Base-by-base conservation (phyloP, 768 basidiomycete species). In the Kwoniella dejecticola region DNA sequence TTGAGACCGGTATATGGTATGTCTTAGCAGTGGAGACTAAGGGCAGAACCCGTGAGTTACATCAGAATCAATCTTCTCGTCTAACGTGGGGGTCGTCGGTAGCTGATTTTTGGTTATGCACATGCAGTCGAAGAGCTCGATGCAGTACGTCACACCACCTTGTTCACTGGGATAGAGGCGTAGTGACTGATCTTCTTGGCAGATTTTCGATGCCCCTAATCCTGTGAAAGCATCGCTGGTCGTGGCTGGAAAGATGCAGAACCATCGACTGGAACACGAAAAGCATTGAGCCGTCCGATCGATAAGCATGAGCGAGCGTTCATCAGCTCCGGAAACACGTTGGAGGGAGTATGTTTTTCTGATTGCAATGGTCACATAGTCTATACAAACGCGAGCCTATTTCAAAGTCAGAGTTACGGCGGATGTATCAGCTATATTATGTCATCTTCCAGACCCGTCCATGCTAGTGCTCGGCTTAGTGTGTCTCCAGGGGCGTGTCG, bases 11-110 rank as follows among this genome's bases (percentile, higher is more conserved):
- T 27, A 55, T 69, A 27, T 79, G 77, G 77, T 78, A 71, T 60
- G 63, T 77, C 31, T 62, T 77, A 45, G 75, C 73, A 11, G 72
- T 79, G 15, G 78, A 79, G 50, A 77, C 76, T 15, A 70, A 71
- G 69, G 78, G 79, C 4, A 59, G 75, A 15, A 78, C 79, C 1
- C 57, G 80, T 55, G 70, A 79, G 66, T 66, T 21, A 38, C 12
- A 21, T 17, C 13, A 6, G 6, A 17, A 33, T 45, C 27, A 17
- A n/a, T n/a, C 24, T 21, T 19, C 38, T 31, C 23, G n/a, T 17
- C 21, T 24, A 4, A 11, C 48, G 10, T 23, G 56, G n/a, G 8
- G 8, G 17, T 17, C 17, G 36, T 38, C 8, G 17, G 17, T 38
- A 11, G 41, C 41, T 42, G 19, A 42, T n/a, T 42, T n/a, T 5